Conservation (phyloP, 1,284 basidiomycete genomes). For the Cutaneotrichosporon daszewskae region DNA sequence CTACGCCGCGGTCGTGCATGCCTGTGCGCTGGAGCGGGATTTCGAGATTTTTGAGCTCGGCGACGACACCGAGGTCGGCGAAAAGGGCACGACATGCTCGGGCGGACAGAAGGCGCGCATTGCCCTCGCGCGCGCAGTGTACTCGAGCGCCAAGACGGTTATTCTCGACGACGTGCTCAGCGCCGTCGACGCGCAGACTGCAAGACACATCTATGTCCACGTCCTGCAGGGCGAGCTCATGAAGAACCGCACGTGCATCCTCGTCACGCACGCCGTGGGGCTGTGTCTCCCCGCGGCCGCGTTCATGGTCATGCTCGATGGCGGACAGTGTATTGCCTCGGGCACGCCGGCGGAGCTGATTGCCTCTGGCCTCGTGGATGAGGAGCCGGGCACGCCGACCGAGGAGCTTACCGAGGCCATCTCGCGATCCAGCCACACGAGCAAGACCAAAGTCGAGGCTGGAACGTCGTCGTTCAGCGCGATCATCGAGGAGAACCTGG, state of each 20-base stretch:
- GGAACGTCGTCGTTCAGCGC: conserved; percentile 1
- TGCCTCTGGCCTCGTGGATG: conserved; percentile 20
- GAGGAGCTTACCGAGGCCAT: conserved; percentile 7
- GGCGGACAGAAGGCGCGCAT: conserved; percentile 47
- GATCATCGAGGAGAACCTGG: conserved; percentile 35
- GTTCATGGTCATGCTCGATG: conserved; percentile 43
- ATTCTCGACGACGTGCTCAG: conserved; percentile 46
- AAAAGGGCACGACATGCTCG: conserved; percentile 53
- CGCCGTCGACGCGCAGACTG: conserved; percentile 51
- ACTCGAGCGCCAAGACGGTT: conserved; percentile 41
- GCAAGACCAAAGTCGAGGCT: neutral
- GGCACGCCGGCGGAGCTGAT: conserved; percentile 37
- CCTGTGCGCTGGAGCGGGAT: conserved; percentile 53
- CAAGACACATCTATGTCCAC: conserved; percentile 37
- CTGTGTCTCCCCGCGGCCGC: conserved; percentile 50
- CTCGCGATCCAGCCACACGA: neutral
- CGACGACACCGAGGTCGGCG: conserved; percentile 56
- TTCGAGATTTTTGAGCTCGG: conserved; percentile 53
- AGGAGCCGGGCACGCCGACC: conserved; percentile 10
- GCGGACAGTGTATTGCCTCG: conserved; percentile 31
- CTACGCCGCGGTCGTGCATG: conserved; percentile 50
- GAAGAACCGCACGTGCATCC: conserved; percentile 47
- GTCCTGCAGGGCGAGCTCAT: conserved; percentile 45
- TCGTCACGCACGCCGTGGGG: conserved; percentile 54
- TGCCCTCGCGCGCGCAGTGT: conserved; percentile 44